Evolutionary conservation across 176 grass and related monocot species (phyloP).

Genomic region (Triticum turgidum): DNA sequence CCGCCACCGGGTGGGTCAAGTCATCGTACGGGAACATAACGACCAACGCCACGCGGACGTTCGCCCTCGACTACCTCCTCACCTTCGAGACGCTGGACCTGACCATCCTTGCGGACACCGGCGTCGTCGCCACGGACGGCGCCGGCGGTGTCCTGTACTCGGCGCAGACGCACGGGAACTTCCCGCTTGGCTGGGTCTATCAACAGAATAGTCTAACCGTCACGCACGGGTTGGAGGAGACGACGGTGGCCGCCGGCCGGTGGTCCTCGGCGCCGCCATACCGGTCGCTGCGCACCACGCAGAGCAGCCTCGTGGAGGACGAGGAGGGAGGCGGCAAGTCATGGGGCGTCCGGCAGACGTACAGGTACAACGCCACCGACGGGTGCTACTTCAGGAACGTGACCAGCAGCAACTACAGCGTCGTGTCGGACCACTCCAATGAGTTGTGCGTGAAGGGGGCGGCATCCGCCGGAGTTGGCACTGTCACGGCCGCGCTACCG

Average conservation of each 20-base stretch:
- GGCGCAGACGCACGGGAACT: conserved; percentile 42
- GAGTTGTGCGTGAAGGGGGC: conserved; percentile 14
- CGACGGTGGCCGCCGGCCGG: conserved; percentile 23
- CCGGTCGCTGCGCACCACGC: conserved; percentile 50
- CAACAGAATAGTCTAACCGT: no score
- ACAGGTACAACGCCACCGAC: conserved; percentile 63
- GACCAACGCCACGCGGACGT: conserved; percentile 52
- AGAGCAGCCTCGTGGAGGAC: conserved; percentile 54
- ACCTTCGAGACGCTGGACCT: conserved; percentile 59
- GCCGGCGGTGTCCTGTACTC: background rate
- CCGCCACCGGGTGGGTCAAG: conserved; percentile 56
- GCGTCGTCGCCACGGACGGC: background rate
- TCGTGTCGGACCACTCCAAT: conserved; percentile 45
- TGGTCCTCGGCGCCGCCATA: background rate
- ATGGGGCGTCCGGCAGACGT: conserved; percentile 58
- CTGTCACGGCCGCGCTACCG: background rate
- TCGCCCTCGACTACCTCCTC: conserved; percentile 48
- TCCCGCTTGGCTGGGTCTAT: conserved; percentile 49
- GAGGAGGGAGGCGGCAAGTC: conserved; percentile 39
- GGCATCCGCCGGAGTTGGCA: conserved; percentile 12
- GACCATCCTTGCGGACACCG: conserved; percentile 44
- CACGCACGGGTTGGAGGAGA: conserved; percentile 48
- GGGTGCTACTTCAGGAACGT: conserved; percentile 63
- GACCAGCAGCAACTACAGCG: conserved; percentile 47
- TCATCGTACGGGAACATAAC: conserved; percentile 78